A percentile compares a stretch with the other conserved stretches of the same genome.
Conservation (phyloP, 2,329 filamentous ascomycete genomes). For the Fusarium fujikuroi region DNA sequence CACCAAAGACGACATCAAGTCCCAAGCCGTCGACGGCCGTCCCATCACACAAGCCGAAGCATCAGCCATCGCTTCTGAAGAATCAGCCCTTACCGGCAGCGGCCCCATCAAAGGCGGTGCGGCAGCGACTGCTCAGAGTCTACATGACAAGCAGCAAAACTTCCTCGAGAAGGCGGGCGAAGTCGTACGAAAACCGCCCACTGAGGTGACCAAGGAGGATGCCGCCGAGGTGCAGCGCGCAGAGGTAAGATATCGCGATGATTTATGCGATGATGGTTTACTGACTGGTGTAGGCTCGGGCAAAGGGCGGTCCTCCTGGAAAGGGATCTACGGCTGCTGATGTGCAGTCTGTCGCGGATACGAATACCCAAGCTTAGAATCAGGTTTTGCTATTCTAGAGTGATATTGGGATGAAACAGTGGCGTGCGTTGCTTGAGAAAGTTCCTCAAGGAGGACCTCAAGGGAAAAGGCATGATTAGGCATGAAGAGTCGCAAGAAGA, state of each 20-base stretch:
- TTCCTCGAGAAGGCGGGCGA: background rate
- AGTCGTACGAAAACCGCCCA: background rate
- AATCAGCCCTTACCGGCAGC: slow-evolving; percentile 22
- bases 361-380: background rate
- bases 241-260: accelerated
- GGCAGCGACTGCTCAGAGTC: background rate
- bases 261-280: background rate
- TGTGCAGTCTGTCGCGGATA: background rate
- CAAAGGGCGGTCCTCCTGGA: background rate
- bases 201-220: background rate
- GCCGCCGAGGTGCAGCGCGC: background rate
- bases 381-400: accelerated
- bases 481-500: accelerated
- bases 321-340: background rate
- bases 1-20: slow-evolving; percentile 22
- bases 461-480: background rate
- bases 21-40: slow-evolving; percentile 18
- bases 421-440: no score
- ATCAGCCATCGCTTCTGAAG: slow-evolving; percentile 13
- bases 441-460: background rate
- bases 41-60: slow-evolving; percentile 28
- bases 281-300: background rate
- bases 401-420: background rate
- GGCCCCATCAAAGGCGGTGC: slow-evolving; percentile 15
- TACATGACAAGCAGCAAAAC: background rate